Evolutionary conservation across 768 basidiomycete species (phyloP).

Genomic region (Cystofilobasidium capitatum): DNA sequence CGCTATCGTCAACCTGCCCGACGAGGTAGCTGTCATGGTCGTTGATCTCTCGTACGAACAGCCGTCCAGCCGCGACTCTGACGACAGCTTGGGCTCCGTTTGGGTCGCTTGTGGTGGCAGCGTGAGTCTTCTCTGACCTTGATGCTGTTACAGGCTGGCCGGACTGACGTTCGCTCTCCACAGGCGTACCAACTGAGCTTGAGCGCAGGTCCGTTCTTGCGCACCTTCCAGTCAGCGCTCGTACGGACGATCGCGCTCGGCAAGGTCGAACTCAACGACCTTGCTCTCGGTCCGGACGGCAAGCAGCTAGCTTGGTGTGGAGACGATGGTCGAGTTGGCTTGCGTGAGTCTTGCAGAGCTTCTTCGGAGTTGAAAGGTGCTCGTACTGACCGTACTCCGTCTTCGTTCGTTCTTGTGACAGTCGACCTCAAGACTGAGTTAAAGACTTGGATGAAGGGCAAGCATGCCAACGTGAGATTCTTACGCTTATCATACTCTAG

Average conservation of each 20-base stretch:
- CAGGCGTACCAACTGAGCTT: constrained; percentile 9
- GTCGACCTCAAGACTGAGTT: not conserved
- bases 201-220: constrained; percentile 1
- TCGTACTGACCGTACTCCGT: not conserved
- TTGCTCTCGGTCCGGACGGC: constrained; percentile 6
- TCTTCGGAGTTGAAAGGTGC: not conserved
- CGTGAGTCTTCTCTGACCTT: not conserved
- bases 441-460: constrained; percentile 18
- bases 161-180: not conserved
- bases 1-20: constrained; percentile 14
- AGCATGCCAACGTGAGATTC: constrained; percentile 11
- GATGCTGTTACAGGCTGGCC: no score
- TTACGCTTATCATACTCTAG: no score
- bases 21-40: constrained; percentile 16
- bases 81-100: constrained; percentile 2
- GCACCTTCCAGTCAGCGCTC: constrained; percentile 10
- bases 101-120: constrained; percentile 20
- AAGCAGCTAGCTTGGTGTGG: constrained; percentile 7
- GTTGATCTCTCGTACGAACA: not conserved
- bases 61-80: not conserved
- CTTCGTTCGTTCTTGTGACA: not conserved
- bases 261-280: constrained; percentile 13
- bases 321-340: constrained; percentile 11
- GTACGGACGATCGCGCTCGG: constrained; percentile 4
- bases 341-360: not conserved